Conservation (phyloP, 2,329 filamentous ascomycete genomes). For the Cylindrodendrum hubeiense region DNA sequence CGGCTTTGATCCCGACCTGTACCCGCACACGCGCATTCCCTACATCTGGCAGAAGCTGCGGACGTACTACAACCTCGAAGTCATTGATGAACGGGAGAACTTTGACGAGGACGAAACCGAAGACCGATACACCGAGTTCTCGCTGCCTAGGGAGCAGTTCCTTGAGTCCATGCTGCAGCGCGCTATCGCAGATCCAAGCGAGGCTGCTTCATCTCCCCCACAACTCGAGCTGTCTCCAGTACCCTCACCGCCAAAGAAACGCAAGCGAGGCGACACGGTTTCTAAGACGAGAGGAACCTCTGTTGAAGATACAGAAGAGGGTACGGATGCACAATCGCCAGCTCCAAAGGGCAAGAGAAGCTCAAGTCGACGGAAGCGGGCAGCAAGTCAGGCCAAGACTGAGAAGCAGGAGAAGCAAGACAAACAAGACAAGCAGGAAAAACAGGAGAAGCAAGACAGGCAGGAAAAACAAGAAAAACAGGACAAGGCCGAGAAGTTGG, state of each 20-base stretch:
- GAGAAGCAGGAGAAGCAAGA: conserved; percentile 42
- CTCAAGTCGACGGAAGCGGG: conserved; percentile 59
- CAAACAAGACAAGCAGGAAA: conserved; percentile 48
- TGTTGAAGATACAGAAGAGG: conserved; percentile 62
- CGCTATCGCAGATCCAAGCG: conserved; percentile 59
- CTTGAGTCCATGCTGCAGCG: conserved; percentile 61
- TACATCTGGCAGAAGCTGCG: conserved; percentile 92
- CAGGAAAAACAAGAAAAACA: conserved; percentile 57
- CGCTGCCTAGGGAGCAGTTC: conserved; percentile 65
- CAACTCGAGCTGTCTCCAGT: conserved; percentile 56
- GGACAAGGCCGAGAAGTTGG: conserved; percentile 51
- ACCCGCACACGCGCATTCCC: conserved; percentile 86
- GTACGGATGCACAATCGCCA: conserved; percentile 55
- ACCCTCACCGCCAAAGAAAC: conserved; percentile 55
- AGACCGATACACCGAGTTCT: conserved; percentile 75
- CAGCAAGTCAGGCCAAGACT: conserved; percentile 56
- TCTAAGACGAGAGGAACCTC: conserved; percentile 57
- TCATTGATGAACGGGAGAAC: conserved; percentile 87
- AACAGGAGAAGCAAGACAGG: conserved; percentile 41
- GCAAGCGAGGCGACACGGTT: conserved; percentile 57
- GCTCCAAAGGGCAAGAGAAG: conserved; percentile 55
- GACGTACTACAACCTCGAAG: conserved; percentile 85
- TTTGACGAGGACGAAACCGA: conserved; percentile 70
- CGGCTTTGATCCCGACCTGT: conserved; percentile 77
- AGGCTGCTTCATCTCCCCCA: conserved; percentile 61